Base-by-base conservation (phyloP, 495 filamentous ascomycete genomes). In the Penicillium psychrofluorescens region DNA sequence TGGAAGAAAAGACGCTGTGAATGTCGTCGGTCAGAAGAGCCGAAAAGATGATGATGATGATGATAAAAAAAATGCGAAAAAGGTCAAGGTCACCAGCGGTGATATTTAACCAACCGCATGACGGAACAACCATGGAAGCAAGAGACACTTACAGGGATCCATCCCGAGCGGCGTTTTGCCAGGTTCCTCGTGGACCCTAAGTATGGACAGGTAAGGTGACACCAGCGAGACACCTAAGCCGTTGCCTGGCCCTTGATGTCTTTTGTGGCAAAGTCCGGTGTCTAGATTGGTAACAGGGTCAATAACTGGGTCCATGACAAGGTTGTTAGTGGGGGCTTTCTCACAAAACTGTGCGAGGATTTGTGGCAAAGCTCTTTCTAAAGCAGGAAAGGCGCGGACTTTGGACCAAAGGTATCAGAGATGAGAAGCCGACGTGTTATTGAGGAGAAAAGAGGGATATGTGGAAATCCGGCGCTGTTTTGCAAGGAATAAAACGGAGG, bases 1-100 rank as follows among this genome's bases (percentile, higher is more conserved):
- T 9, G 67, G 63, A 14, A 71, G 49, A 27, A 72, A 51, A 36
- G 64, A 53, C 47, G 63, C 59, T 63, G 45, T 41, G 35, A 35
- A n/a, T 36, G 39, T 42, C 16, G 41, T 58, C 53, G 34, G 31
- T 53, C 39, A 53, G 55, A 32, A 49, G 44, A 16, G 29, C 35
- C 46, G 42, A 31, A 49, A 34, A 16, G 15, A 16, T 16, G 4
- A 16, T 16, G 4, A 16, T 16, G n/a, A n/a, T n/a, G n/a, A n/a
- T n/a, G n/a, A 29, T 12, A 50, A 43, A 33, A 41, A 43, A 29
- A 27, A 38, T 8, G 35, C 31, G 14, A 46, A 38, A 38, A 32
- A 33, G 36, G 38, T 2, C 14, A 36, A 33, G 29, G 34, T 11
- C 12, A 7, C 29, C 27, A 29, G 33, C 1, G 10, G 12, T 11